Evolutionary conservation across 129 eudicot species (phyloP).

Genomic region (Scalesia atractyloides): DNA sequence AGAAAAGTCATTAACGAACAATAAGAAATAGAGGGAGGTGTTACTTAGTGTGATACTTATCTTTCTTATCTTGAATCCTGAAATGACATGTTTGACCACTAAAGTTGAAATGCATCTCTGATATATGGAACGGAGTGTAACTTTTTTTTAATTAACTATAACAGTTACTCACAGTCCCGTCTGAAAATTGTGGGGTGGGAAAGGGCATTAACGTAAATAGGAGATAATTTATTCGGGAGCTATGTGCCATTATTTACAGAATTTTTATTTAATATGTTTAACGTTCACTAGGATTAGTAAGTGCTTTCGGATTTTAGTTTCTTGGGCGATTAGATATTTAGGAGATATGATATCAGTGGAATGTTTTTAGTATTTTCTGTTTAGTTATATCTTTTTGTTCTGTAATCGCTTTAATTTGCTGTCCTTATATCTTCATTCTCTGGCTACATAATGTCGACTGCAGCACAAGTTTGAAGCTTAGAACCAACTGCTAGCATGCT

Average conservation of each 20-base stretch:
- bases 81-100: background rate
- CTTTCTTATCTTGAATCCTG: background rate
- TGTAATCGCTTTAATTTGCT: background rate
- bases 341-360: too few species aligned
- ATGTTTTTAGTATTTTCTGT: too few species aligned
- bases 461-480: background rate
- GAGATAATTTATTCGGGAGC: background rate
- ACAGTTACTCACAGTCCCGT: background rate
- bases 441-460: background rate
- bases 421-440: background rate
- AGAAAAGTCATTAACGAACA: background rate
- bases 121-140: background rate
- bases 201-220: background rate
- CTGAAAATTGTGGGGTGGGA: slow-evolving; percentile 1
- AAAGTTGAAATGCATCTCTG: background rate
- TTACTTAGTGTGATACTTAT: background rate
- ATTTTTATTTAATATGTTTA: background rate
- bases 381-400: background rate
- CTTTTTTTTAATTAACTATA: background rate
- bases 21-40: background rate
- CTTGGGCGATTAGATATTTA: too few species aligned
- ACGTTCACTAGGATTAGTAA: background rate
- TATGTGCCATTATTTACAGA: background rate
- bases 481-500: background rate
- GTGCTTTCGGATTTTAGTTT: too few species aligned